Conservation (phyloP, 306 rosid genomes). For the Hylodesmum podocarpum region DNA sequence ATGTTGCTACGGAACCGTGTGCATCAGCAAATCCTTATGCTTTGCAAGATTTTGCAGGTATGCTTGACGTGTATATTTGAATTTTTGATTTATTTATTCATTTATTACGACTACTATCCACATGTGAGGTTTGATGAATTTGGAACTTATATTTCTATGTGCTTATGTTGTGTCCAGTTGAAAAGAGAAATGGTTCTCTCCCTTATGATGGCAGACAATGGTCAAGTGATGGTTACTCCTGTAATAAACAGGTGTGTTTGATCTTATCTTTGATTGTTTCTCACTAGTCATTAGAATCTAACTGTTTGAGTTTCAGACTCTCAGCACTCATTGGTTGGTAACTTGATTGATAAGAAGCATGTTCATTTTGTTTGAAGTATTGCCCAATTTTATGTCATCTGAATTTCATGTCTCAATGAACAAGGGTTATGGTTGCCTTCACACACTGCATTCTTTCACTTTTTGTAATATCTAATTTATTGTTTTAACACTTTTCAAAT, state of each 20-base stretch:
- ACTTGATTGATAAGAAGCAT: conserved; percentile 13
- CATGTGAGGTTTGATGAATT: conserved; percentile 23
- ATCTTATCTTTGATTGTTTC: not conserved
- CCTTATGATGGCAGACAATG: conserved; percentile 35
- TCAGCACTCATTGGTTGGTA: conserved; percentile 6
- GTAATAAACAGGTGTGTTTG: conserved; percentile 36
- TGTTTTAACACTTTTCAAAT: not conserved
- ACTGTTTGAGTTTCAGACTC: conserved; percentile 10
- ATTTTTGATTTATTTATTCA: not conserved
- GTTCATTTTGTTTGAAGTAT: conserved; percentile 10
- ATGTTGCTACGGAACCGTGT: conserved; percentile 36
- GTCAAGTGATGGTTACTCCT: conserved; percentile 40
- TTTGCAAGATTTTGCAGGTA: conserved; percentile 51
- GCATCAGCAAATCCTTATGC: conserved; percentile 37
- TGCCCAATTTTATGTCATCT: not conserved
- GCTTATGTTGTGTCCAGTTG: conserved; percentile 47
- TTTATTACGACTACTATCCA: not conserved
- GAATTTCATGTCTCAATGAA: conserved; percentile 15
- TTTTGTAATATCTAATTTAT: conserved; percentile 2
- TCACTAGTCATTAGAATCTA: not conserved
- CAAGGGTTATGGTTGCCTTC: not conserved
- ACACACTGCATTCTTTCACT: not conserved
- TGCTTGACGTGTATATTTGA: conserved; percentile 23
- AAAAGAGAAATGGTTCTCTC: conserved; percentile 36
- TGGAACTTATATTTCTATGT: conserved; percentile 17